Percentiles rank a stretch among this genome's conserved stretches.
Evolutionary conservation across 1,284 basidiomycete genomes (phyloP).

Genomic region (Trichosporon sp.): DNA sequence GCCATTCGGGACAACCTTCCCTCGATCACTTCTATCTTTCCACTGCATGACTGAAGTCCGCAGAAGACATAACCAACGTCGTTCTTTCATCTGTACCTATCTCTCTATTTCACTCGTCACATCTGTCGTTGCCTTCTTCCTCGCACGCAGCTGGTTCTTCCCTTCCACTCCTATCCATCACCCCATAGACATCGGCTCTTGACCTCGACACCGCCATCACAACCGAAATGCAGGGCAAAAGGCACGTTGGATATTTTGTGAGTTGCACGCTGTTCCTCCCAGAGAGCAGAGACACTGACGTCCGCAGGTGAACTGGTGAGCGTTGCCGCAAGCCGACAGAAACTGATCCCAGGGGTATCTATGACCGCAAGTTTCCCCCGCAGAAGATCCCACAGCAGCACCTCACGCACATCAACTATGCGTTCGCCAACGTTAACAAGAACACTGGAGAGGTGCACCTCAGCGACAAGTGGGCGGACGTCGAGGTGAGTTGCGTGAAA

Average conservation of each 20-base stretch:
- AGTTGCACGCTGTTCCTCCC: constrained; percentile 20
- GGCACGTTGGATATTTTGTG: constrained; percentile 47
- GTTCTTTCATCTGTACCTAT: not conserved
- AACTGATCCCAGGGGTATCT: constrained; percentile 73
- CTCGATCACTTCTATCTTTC: not conserved
- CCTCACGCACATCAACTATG: constrained; percentile 82
- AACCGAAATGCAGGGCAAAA: constrained; percentile 32
- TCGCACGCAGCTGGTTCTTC: constrained; percentile 2
- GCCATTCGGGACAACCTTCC: not conserved
- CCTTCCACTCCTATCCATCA: not conserved
- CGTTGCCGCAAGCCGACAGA: not conserved
- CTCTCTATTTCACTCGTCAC: not conserved
- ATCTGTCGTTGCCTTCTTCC: constrained; percentile 5
- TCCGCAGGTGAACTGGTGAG: constrained; percentile 45
- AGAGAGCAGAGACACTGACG: not conserved
- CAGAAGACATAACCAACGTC: not conserved
- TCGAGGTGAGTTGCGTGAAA: constrained; percentile 62
- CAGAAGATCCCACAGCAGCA: constrained; percentile 67
- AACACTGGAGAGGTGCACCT: constrained; percentile 68
- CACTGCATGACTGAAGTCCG: constrained; percentile 11
- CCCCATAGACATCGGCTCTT: not conserved
- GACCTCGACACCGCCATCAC: not conserved
- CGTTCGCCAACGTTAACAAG: constrained; percentile 79
- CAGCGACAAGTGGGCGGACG: constrained; percentile 80
- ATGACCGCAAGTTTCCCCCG: constrained; percentile 78